Evolutionary conservation across 495 filamentous ascomycete genomes (phyloP), one percentile per base, ranked within the genome.

Genomic region (Apodospora peruviana): DNA sequence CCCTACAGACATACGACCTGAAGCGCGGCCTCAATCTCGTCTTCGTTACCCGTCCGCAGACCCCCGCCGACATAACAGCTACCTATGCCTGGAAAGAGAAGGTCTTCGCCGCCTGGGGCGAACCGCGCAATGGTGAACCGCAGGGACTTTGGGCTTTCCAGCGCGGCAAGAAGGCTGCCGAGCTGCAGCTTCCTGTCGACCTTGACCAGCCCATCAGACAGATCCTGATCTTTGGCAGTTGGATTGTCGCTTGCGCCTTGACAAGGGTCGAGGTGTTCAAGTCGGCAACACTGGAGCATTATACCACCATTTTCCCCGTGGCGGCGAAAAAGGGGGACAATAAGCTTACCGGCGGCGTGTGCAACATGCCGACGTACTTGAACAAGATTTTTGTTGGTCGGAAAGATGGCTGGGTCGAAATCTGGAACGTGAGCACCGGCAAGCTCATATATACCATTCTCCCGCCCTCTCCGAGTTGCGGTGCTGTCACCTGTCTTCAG

Each of bases 351-450:
- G 85, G 86, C 7, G 75, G 81, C 25, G 75, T 95, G 40, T 82
- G 76, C 60, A 91, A 78, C 59, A 86, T 95, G 85, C 88, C 90
- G 12, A 96, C 91, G 1, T 97, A 86, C 66, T 69, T 97, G 20
- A 99, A 97, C 73, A 99, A 99, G 67, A 75, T 99, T 23, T 87
- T 97, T 46, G 84, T 86, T 27, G 93, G 89, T 4, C 81, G 88
- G 50, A 75, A 73, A 49, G 89, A 96, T 61, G 93, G 94, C n/a
- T 81, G 78, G 62, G 80, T 96, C 17, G 91, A 97, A 60, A 91
- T 99, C 45, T 97, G 94, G 94, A 99, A 99, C 61, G 68, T 97
- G 45, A 90, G 84, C 61, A 91, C 86, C 17, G 89, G 88, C 51
- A 94, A 90, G 60, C 74, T 95, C 22, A 75, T 99, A 21, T 87